phyloP scores from a whole-genome alignment of 345 rosid species.

The Salix arbutifolia region DNA sequence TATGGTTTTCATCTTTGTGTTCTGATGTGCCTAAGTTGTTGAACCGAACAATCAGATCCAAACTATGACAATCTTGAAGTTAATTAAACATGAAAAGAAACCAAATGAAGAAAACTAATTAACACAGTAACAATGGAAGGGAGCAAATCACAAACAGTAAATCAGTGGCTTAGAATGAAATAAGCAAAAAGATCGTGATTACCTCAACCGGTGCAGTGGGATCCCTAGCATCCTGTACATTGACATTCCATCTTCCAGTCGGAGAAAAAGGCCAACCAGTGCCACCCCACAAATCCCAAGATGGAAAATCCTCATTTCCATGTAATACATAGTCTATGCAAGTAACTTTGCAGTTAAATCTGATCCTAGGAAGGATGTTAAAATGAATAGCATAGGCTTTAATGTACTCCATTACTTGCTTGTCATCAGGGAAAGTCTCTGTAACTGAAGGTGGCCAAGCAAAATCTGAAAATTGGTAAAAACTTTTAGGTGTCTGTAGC shows the following conservation, averaged over 20 bases:
- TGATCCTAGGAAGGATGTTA: conserved; percentile 25
- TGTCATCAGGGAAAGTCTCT: conserved; percentile 34
- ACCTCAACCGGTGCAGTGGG: conserved; percentile 20
- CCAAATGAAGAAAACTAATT: neutral
- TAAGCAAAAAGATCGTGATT: neutral
- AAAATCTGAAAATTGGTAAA: conserved; percentile 42
- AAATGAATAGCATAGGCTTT: conserved; percentile 30
- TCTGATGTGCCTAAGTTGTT: too few species aligned
- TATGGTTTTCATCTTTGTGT: too few species aligned
- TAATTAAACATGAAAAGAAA: neutral
- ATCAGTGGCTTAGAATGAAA: neutral
- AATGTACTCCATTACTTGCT: conserved; percentile 30
- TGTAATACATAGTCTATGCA: conserved; percentile 17
- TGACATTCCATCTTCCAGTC: conserved; percentile 33
- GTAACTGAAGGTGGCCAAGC: conserved; percentile 29
- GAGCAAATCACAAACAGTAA: neutral
- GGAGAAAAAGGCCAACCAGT: conserved; percentile 21
- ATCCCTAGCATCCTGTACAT: conserved; percentile 12
- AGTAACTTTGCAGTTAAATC: conserved; percentile 26
- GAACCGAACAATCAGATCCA: too few species aligned
- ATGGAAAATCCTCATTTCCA: conserved; percentile 10
- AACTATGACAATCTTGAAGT: neutral
- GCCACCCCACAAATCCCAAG: conserved; percentile 36
- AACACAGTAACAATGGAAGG: neutral
- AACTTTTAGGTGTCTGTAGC: conserved; percentile 37